phyloP scores from a whole-genome alignment of 495 filamentous ascomycete genomes.

The Echria macrotheca region DNA sequence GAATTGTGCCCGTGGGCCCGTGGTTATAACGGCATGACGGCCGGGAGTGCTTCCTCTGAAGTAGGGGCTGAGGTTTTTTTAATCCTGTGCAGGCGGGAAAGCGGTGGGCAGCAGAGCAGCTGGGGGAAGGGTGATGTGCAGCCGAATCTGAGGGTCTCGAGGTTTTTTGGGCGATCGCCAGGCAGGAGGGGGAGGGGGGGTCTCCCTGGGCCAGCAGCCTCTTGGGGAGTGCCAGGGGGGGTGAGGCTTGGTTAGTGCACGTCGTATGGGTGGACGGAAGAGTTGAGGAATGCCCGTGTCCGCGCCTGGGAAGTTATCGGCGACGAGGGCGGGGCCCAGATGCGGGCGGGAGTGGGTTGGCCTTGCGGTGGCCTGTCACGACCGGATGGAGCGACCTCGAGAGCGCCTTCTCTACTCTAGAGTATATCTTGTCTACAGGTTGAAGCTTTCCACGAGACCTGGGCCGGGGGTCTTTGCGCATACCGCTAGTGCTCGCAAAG shows the following conservation, averaged over 20 bases:
- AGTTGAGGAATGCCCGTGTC: slow-evolving; percentile 7
- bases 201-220: not conserved
- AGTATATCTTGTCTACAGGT: too few species aligned
- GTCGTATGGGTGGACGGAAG: slow-evolving; percentile 12
- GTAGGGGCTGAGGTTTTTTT: slow-evolving; percentile 3
- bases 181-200: slow-evolving; percentile 4
- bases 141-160: slow-evolving; percentile 17
- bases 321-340: slow-evolving; percentile 11
- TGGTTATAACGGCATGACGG: slow-evolving; percentile 16
- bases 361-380: too few species aligned
- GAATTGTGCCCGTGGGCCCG: slow-evolving; percentile 10
- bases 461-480: too few species aligned
- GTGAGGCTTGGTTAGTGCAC: slow-evolving; percentile 9
- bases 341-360: slow-evolving; percentile 3
- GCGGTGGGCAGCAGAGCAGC: slow-evolving; percentile 2
- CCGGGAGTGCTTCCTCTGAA: not conserved
- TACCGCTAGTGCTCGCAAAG: too few species aligned
- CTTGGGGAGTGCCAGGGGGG: not conserved
- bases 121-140: slow-evolving; percentile 9
- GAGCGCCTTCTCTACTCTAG: too few species aligned
- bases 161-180: slow-evolving; percentile 17
- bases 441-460: too few species aligned
- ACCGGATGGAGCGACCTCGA: not conserved
- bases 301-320: slow-evolving; percentile 8
- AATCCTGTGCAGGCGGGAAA: slow-evolving; percentile 8